A percentile compares a stretch with the other conserved stretches of the same genome.
These are phyloP conservation scores for Acanthamoeba quina DNA, from an alignment of 208 protist genomes.

Conservation along the genomic window DNA sequence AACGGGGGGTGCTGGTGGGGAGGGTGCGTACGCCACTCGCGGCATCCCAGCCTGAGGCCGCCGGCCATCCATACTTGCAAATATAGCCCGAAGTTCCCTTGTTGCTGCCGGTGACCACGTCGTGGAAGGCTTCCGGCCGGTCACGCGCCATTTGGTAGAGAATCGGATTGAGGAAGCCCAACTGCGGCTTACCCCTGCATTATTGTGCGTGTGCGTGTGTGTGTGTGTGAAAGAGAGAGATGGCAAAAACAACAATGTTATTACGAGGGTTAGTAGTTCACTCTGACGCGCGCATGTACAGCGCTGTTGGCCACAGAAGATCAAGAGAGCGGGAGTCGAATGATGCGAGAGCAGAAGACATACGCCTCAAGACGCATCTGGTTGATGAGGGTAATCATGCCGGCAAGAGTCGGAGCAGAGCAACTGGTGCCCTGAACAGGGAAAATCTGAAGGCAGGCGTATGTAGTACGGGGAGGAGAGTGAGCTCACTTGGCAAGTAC, in stretches of 20 bases:
- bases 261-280: too few species aligned
- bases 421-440: constrained; percentile 80
- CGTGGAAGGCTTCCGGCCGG: constrained; percentile 66
- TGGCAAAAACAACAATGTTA: too few species aligned
- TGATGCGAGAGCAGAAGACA: not conserved
- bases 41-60: constrained; percentile 68
- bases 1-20: too few species aligned
- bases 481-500: too few species aligned
- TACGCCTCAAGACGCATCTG: constrained; percentile 45
- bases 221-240: too few species aligned
- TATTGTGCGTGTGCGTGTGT: too few species aligned
- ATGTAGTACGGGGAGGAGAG: too few species aligned
- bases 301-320: too few species aligned
- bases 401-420: constrained; percentile 78
- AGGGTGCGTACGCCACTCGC: constrained; percentile 28
- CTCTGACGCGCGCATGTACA: too few species aligned
- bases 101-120: constrained; percentile 82
- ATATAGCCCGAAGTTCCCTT: not conserved
- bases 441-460: too few species aligned
- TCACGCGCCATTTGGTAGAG: constrained; percentile 76
- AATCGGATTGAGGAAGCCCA: constrained; percentile 87
- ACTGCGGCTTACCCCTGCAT: not conserved
- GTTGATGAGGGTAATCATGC: constrained; percentile 83
- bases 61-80: constrained; percentile 32
- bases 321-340: too few species aligned